phyloP scores from a whole-genome alignment of 1,284 basidiomycete species.

The Sanghuangporus baumii region DNA sequence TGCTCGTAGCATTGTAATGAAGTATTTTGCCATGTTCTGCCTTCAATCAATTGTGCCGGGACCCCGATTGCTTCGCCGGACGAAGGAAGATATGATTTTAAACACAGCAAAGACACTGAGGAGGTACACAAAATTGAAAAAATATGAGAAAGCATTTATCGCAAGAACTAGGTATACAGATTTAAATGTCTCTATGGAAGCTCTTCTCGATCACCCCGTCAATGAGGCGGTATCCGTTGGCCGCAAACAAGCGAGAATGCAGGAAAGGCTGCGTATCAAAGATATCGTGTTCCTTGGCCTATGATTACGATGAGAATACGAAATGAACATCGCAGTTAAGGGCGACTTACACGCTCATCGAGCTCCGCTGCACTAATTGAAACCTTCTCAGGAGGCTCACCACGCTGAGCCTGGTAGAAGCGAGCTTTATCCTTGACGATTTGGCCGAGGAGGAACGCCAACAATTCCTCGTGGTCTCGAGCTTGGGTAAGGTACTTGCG shows the following conservation, averaged over 20 bases:
- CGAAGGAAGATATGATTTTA: background rate
- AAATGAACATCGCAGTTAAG: background rate
- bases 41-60: background rate
- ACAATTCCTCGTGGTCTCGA: constrained; percentile 91
- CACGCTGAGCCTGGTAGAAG: constrained; percentile 70
- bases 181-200: constrained; percentile 33
- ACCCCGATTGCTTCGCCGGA: background rate
- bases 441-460: constrained; percentile 91
- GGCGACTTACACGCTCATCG: constrained; percentile 67
- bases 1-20: background rate
- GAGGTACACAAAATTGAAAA: background rate
- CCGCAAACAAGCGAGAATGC: constrained; percentile 75
- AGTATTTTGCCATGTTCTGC: background rate
- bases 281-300: constrained; percentile 95
- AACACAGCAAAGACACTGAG: background rate
- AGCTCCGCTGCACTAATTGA: constrained; percentile 74
- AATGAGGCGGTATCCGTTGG: constrained; percentile 82
- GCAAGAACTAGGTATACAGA: background rate
- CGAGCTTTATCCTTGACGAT: constrained; percentile 94
- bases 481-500: constrained; percentile 95
- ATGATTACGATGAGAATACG: constrained; percentile 15
- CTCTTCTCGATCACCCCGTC: constrained; percentile 65
- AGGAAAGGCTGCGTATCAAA: constrained; percentile 88
- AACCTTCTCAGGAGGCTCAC: constrained; percentile 72
- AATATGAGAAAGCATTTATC: background rate